Evolutionary conservation across 2,329 filamentous ascomycete genomes (phyloP), one percentile per base, ranked within the genome.

Genomic region (Bisporella sp.): DNA sequence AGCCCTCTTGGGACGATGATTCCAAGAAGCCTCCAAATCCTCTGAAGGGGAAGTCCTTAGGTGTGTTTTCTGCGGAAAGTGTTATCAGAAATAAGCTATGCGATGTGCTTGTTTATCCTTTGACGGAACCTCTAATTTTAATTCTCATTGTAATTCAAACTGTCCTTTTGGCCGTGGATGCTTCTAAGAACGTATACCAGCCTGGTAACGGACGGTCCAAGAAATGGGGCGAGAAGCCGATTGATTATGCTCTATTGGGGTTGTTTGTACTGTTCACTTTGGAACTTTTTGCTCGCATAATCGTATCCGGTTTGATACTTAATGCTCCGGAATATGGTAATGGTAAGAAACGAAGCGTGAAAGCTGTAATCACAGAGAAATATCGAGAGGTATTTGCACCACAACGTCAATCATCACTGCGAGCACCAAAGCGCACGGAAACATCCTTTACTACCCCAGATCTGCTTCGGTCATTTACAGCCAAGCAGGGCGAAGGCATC

Each of bases 271-370:
- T 99, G 46, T 99, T 97, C 66, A 96, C 91, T 0, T 62, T 95
- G 28, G 95, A 99, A 68, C 77, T 95, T 35, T 72, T 85, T 49
- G 82, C 88, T 54, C 86, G 91, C 49, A 84, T 91, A 41, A 85
- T 99, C 53, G 95, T 99, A 1, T 99, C 93, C 0, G 95, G 93
- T 0, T 87, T 99, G 60, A 76, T 99, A 32, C 74, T 95, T 57
- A 99, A 99, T 64, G 87, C 93, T 1, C 73, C 82, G 6, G 91
- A 96, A 64, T 96, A 96, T 68, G 96, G 89, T 68, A 95, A 90
- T 5, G 87, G 95, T 54, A 81, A 88, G 48, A 80, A 85, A 57
- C 75, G 84, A 32, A 88, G 90, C 8, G 69, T 96, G 6, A 82
- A 81, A 47, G 82, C 84, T 56, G 87, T 85, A 8, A 73, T 96